A percentile compares a stretch with the other conserved stretches of the same genome.
These are phyloP conservation scores for Aspergillus aculeatinus DNA, from an alignment of 2,329 filamentous ascomycete genomes.

Conservation along the genomic window DNA sequence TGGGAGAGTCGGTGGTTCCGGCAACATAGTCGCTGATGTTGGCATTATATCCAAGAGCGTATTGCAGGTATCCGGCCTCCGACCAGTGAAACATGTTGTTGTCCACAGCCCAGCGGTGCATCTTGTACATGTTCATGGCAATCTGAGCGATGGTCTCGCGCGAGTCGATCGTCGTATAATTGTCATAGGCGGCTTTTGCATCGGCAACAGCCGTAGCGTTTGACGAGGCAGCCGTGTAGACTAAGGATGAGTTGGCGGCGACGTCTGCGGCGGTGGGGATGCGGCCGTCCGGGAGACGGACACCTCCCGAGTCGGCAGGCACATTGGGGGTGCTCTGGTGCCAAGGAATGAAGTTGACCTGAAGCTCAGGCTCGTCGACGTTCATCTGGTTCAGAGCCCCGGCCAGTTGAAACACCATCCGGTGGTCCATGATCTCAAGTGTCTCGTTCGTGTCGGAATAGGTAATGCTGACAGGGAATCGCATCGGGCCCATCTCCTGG, in stretches of 20 bases:
- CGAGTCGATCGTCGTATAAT: conserved; percentile 31
- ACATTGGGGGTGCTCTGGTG: conserved; percentile 51
- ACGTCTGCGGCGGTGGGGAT: conserved; percentile 56
- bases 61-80: conserved; percentile 62
- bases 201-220: conserved; percentile 36
- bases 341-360: conserved; percentile 46
- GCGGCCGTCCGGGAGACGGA: conserved; percentile 52
- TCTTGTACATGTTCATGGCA: conserved; percentile 43
- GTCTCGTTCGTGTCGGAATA: conserved; percentile 46
- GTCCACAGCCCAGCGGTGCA: conserved; percentile 55
- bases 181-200: conserved; percentile 42
- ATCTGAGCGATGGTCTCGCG: conserved; percentile 31
- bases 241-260: conserved; percentile 40
- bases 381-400: conserved; percentile 45
- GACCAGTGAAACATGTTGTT: conserved; percentile 63
- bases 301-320: conserved; percentile 50
- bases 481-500: conserved; percentile 48
- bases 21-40: conserved; percentile 58
- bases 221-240: conserved; percentile 36
- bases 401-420: conserved; percentile 46
- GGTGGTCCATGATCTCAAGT: conserved; percentile 44
- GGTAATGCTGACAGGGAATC: conserved; percentile 43
- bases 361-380: conserved; percentile 30
- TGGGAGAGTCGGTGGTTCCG: conserved; percentile 46
- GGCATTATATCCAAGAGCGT: conserved; percentile 54